Percentiles rank a stretch among this genome's conserved stretches.
phyloP scores from a whole-genome alignment of 768 basidiomycete genomes.

The Mycena amicta region DNA sequence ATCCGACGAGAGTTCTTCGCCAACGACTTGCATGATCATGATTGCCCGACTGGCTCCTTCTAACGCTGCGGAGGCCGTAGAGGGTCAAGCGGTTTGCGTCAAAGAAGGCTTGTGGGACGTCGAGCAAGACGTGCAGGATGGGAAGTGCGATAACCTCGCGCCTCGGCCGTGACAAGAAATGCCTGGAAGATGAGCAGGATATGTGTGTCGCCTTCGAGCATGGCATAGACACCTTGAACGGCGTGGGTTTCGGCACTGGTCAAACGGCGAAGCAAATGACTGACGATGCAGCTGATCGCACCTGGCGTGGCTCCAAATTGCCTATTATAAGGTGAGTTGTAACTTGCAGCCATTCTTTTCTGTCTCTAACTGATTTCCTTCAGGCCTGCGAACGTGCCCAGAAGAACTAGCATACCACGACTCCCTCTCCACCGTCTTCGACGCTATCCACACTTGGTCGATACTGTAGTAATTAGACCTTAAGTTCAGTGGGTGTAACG shows the following conservation, averaged over 20 bases:
- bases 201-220: conserved; percentile 61
- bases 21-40: conserved; percentile 66
- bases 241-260: conserved; percentile 56
- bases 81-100: conserved; percentile 50
- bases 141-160: conserved; percentile 57
- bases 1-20: conserved; percentile 57
- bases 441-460: conserved; percentile 60
- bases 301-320: conserved; percentile 47
- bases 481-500: too few species aligned
- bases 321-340: conserved; percentile 51
- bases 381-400: conserved; percentile 70
- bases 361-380: too few species aligned
- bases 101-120: conserved; percentile 56
- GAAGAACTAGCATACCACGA: conserved; percentile 60
- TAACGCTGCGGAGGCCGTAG: conserved; percentile 63
- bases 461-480: too few species aligned
- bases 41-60: conserved; percentile 65
- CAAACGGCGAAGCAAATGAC: conserved; percentile 45
- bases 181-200: conserved; percentile 52
- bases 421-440: conserved; percentile 60
- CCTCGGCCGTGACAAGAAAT: conserved; percentile 57
- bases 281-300: conserved; percentile 48
- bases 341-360: background rate
- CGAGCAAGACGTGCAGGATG: conserved; percentile 61
- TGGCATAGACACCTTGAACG: conserved; percentile 67